Base-by-base conservation (phyloP, 371 early-diverging fungal species). In the Syncephalastrum sp. region DNA sequence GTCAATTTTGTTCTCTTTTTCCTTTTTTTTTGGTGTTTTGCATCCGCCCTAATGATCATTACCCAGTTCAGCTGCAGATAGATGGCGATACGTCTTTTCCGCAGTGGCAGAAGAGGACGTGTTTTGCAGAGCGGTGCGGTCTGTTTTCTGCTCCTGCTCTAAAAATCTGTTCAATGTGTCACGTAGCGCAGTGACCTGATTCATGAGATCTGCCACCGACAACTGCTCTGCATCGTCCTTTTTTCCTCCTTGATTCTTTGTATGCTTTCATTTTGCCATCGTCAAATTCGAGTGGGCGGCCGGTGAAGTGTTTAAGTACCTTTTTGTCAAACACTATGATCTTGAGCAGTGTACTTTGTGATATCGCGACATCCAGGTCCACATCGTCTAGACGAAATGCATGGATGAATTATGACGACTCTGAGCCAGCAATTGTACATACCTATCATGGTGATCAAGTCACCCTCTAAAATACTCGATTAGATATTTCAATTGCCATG, bases 311-410 rank as follows among this genome's bases (percentile, higher is more conserved):
- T 0, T 12, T 12, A 10, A 8, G 38, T 33, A 33, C 38, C 38
- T 33, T 33, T 12, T 10, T 33, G 47, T 72, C 72, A 23, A 61
- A 67, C 2, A 83, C 69, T 0, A 75, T 80, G 8, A 83, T 57
- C 60, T 79, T 83, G n/a, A 83, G 54, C 6, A 83, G 53, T 46
- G 61, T 74, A 16, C 72, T 77, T 13, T 77, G 68, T 19, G 81
- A 78, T 49, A 80, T 75, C 3, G 84, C 84, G 48, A 79, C 77
- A 17, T 68, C 72, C 33, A 83, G 76, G 52, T 83, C 84, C 12
- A 65, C 64, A 60, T 83, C 84, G 57, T 83, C 84, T 68, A 56
- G 42, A 19, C n/a, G 16, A 47, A 13, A 43, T 45, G 1, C 15
- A 12, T 21, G 27, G 27, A 16, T 23, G 25, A 25, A 17, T 50